These are phyloP conservation scores for Thalassiosira exigua DNA, from an alignment of 352 stramenopile genomes.

Conservation along the genomic window DNA sequence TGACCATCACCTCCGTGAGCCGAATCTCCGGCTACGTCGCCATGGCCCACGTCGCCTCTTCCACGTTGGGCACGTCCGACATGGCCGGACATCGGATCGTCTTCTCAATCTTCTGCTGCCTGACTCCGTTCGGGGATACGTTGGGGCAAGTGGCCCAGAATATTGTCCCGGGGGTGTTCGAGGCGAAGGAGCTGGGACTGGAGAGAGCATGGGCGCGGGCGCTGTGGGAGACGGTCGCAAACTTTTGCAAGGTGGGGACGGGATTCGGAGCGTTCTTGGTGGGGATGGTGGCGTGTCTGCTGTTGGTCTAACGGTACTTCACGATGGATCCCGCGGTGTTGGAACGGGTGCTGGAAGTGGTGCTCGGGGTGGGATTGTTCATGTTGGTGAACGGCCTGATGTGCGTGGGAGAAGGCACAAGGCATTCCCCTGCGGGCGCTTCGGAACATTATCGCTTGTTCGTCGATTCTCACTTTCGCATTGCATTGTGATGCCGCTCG, in stretches of 20 bases:
- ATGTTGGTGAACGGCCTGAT: slow-evolving; percentile 59
- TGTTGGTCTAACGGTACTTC: slow-evolving; percentile 68
- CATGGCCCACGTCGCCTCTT: slow-evolving; percentile 79
- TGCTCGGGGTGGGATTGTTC: slow-evolving; percentile 66
- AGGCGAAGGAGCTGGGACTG: slow-evolving; percentile 26
- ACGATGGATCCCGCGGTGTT: slow-evolving; percentile 74
- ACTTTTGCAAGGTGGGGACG: slow-evolving; percentile 72
- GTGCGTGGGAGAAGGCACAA: slow-evolving; percentile 57
- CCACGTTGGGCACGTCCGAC: slow-evolving; percentile 62
- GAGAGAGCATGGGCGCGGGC: too few species aligned
- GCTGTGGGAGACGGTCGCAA: slow-evolving; percentile 58
- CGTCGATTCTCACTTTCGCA: too few species aligned
- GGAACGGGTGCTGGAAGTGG: slow-evolving; percentile 62
- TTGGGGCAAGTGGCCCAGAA: slow-evolving; percentile 79
- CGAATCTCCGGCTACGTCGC: slow-evolving; percentile 73
- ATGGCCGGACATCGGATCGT: slow-evolving; percentile 83
- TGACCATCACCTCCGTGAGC: slow-evolving; percentile 76
- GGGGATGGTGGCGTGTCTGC: slow-evolving; percentile 53
- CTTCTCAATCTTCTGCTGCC: slow-evolving; percentile 78
- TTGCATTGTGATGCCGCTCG: too few species aligned
- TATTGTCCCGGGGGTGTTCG: slow-evolving; percentile 74
- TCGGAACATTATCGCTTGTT: too few species aligned
- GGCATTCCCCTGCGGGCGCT: too few species aligned
- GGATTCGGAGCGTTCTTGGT: slow-evolving; percentile 62
- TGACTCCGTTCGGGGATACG: slow-evolving; percentile 80